Evolutionary conservation across 2,329 filamentous ascomycete species (phyloP).

Genomic region (Nigrograna mackinnonii): DNA sequence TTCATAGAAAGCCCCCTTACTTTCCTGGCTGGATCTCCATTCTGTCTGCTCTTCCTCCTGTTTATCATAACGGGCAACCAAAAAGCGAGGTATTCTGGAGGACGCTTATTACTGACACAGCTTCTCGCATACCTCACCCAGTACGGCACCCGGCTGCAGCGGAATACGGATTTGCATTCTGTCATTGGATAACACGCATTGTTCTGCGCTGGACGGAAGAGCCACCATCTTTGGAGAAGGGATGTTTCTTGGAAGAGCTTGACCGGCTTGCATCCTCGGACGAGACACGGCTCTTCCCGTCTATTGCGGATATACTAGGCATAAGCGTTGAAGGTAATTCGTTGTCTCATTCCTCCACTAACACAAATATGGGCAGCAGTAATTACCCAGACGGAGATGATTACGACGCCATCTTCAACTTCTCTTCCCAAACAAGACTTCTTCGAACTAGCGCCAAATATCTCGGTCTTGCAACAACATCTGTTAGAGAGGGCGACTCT

Average conservation of each 20-base stretch:
- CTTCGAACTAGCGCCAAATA: conserved; percentile 14
- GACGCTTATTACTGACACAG: neutral
- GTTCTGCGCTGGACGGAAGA: neutral
- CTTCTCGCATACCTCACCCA: neutral
- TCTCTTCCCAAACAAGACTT: conserved; percentile 4
- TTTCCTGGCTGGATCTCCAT: neutral
- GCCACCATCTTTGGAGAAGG: neutral
- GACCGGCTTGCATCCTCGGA: neutral
- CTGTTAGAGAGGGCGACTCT: conserved; percentile 12
- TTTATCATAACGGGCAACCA: neutral
- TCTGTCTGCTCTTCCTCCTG: neutral
- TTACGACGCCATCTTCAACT: neutral
- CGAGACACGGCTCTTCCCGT: neutral
- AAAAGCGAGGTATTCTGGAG: neutral
- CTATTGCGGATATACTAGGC: neutral
- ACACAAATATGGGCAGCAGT: neutral
- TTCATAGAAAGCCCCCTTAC: neutral
- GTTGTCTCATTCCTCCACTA: conserved; percentile 1
- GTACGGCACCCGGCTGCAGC: neutral
- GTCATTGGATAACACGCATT: neutral
- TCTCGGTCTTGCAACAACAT: conserved; percentile 18
- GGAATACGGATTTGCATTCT: neutral
- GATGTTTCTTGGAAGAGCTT: conserved; percentile 1
- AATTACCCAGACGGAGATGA: neutral
- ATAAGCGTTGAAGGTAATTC: neutral